Evolutionary conservation across 2,329 filamentous ascomycete species (phyloP).

Genomic region (Diplodia intermedia): DNA sequence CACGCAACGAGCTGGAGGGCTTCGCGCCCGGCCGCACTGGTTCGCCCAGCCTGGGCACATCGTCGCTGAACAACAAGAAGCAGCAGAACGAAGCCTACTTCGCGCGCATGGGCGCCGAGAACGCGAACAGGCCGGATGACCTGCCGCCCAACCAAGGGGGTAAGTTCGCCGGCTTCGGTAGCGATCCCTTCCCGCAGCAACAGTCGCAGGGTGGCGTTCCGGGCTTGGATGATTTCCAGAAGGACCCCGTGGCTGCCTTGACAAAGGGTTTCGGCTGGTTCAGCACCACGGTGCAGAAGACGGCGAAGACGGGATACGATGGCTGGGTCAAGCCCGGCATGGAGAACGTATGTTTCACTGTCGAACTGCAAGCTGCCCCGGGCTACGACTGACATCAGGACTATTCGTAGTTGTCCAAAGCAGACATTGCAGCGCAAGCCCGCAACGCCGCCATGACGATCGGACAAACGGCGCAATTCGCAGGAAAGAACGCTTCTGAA

Average conservation of each 20-base stretch:
- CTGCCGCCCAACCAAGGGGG: conserved; percentile 89
- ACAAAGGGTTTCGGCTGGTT: conserved; percentile 97
- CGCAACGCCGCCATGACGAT: conserved; percentile 61
- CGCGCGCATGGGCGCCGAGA: conserved; percentile 80
- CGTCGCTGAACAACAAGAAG: conserved; percentile 58
- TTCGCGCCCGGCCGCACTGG: conserved; percentile 42
- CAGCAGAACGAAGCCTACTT: conserved; percentile 86
- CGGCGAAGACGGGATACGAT: conserved; percentile 89
- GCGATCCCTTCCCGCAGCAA: conserved; percentile 65
- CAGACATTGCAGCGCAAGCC: conserved; percentile 63
- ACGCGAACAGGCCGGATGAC: conserved; percentile 75
- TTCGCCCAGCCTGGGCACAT: conserved; percentile 49
- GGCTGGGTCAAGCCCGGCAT: conserved; percentile 92
- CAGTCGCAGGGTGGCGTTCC: conserved; percentile 60
- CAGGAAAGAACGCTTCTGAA: conserved; percentile 77
- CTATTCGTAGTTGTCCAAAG: conserved; percentile 72
- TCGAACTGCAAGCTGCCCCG: no score
- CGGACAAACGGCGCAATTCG: conserved; percentile 68
- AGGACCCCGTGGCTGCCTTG: conserved; percentile 85
- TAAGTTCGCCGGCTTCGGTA: conserved; percentile 91
- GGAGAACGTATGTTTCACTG: conserved; percentile 69
- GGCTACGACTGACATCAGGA: background rate
- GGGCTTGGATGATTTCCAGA: conserved; percentile 85
- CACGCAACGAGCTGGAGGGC: conserved; percentile 45
- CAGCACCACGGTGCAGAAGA: conserved; percentile 83